Conservation (phyloP, 2,329 filamentous ascomycete genomes). For the Teratosphaeria nubilosa region DNA sequence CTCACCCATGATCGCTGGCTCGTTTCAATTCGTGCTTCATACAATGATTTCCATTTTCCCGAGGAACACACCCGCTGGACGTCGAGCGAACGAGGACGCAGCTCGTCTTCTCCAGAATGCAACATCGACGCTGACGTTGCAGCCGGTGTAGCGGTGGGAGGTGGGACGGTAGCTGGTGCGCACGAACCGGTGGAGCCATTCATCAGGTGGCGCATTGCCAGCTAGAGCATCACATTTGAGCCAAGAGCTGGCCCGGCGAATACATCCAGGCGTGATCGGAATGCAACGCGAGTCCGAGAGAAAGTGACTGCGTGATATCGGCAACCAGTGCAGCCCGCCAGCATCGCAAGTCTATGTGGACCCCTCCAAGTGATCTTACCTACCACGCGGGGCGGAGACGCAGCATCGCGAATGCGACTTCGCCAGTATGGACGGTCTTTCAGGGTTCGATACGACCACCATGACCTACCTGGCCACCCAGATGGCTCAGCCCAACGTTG, state of each 20-base stretch:
- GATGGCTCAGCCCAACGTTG: constrained; percentile 45
- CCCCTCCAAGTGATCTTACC: background rate
- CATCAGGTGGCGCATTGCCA: background rate
- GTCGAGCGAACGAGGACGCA: background rate
- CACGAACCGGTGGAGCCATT: background rate
- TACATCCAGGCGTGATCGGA: background rate
- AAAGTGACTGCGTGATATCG: background rate
- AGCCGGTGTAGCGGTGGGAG: background rate
- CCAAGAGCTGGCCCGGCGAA: too few species aligned
- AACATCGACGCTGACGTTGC: background rate
- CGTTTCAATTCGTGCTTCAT: background rate
- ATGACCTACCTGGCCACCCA: constrained; percentile 53
- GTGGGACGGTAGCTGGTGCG: background rate
- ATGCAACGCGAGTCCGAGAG: background rate
- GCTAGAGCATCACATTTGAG: background rate
- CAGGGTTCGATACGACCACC: constrained; percentile 22
- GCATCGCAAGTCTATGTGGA: background rate
- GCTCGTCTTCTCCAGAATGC: background rate
- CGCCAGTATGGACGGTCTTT: constrained; percentile 17
- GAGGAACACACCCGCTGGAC: background rate
- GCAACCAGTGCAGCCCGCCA: background rate
- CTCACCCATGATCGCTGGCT: background rate
- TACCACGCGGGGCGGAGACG: background rate
- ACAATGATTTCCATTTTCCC: background rate
- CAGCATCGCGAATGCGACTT: constrained; percentile 4